Conservation (phyloP, 108 stramenopile genomes). For the Skeletonema costatum region DNA sequence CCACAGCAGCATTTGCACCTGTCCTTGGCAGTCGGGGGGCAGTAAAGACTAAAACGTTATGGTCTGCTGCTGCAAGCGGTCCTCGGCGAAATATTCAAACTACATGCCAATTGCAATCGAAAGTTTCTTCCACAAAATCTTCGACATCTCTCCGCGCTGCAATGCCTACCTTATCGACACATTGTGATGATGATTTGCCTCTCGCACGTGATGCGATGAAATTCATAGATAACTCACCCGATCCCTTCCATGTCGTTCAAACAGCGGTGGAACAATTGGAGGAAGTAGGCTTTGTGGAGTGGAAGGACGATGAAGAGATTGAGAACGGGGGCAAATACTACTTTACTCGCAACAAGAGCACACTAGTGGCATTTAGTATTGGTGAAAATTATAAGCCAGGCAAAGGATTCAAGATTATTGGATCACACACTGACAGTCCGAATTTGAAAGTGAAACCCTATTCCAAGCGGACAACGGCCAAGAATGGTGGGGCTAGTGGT, state of each 20-base stretch:
- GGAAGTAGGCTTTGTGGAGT: slow-evolving; percentile 66
- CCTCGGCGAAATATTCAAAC: background rate
- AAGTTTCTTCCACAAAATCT: background rate
- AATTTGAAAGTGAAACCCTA: slow-evolving; percentile 92
- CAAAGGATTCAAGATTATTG: slow-evolving; percentile 89
- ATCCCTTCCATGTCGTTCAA: slow-evolving; percentile 82
- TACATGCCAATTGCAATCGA: background rate
- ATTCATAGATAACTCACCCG: slow-evolving; percentile 71
- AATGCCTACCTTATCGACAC: background rate
- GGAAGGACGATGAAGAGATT: slow-evolving; percentile 43
- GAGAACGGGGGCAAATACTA: slow-evolving; percentile 87
- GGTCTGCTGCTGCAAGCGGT: background rate
- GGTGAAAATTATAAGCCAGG: slow-evolving; percentile 67
- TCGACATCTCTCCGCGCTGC: background rate
- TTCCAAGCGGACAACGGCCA: slow-evolving; percentile 65
- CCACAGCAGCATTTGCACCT: background rate
- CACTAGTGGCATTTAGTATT: slow-evolving; percentile 91
- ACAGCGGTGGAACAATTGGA: slow-evolving; percentile 55
- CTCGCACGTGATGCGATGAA: slow-evolving; percentile 72
- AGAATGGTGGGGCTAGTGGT: slow-evolving; percentile 49
- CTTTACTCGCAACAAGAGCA: slow-evolving; percentile 91
- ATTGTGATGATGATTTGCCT: slow-evolving; percentile 52
- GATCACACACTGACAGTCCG: slow-evolving; percentile 94
- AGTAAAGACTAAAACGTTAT: background rate
- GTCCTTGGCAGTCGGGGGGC: background rate